phyloP scores from a whole-genome alignment of 2,329 filamentous ascomycete genomes.

The Trichophyton rubrum region DNA sequence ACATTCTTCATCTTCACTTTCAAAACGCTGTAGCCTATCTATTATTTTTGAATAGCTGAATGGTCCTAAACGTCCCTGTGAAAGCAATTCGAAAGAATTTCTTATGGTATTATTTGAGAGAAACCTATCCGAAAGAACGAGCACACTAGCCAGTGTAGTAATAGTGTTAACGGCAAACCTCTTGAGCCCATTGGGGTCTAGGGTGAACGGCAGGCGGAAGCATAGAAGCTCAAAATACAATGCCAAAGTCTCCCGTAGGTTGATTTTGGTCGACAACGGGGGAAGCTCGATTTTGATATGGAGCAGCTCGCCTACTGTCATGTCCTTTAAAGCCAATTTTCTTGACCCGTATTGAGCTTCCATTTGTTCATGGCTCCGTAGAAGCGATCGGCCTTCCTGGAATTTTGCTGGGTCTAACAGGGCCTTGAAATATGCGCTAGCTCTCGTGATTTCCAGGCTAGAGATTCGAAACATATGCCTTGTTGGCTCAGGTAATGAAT shows the following conservation, averaged over 20 bases:
- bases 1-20: constrained; percentile 27
- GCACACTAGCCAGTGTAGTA: constrained; percentile 10
- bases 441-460: constrained; percentile 21
- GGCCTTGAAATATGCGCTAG: constrained; percentile 30
- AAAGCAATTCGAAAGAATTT: neutral
- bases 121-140: constrained; percentile 11
- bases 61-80: neutral
- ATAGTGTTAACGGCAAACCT: constrained; percentile 7
- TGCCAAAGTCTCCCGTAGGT: constrained; percentile 5
- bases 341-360: constrained; percentile 9
- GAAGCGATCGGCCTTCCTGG: constrained; percentile 27
- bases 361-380: constrained; percentile 16
- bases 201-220: neutral
- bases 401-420: constrained; percentile 33
- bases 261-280: constrained; percentile 18
- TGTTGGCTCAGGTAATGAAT: neutral
- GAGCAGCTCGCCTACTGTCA: constrained; percentile 20
- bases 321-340: constrained; percentile 6
- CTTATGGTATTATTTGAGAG: neutral
- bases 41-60: neutral
- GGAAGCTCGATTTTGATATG: constrained; percentile 21
- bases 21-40: constrained; percentile 17
- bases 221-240: constrained; percentile 10
- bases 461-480: constrained; percentile 24
- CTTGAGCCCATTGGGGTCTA: neutral